Evolutionary conservation across 768 basidiomycete genomes (phyloP), one percentile per base, ranked within the genome.

Genomic region (Lactarius evosmus): DNA sequence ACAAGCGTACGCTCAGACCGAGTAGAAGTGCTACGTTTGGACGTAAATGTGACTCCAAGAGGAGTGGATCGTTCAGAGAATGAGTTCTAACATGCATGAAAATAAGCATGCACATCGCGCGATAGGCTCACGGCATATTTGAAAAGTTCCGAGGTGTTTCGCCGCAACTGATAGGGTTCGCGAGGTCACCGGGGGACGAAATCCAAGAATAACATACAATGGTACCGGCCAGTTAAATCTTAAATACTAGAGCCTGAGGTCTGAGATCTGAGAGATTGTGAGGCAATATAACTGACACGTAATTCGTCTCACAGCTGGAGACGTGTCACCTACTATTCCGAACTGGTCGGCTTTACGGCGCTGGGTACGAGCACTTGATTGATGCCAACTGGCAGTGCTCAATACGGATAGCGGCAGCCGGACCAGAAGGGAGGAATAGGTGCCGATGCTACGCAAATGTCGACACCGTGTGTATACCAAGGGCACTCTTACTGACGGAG

Each of bases 51-150:
- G 38, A 60, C 63, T 61, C 63, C 63, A 61, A 44, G 55, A 16
- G 54, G 8, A 56, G 64, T 50, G 60, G 58, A 60, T 60, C 60
- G 64, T 65, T 61, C 50, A 61, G 55, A 61, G 60, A 60, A 65
- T 40, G 54, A 41, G 63, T 60, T 51, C 59, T 60, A 53, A 33
- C 59, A 65, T 56, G 40, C 49, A 61, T 40, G 40, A 56, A 38
- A 65, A 56, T 59, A 29, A n/a, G 54, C n/a, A 56, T 25, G 46
- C 63, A 55, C 36, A 38, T 55, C 58, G 63, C 30, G 54, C 46
- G 46, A 60, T 46, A 56, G 36, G 36, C 54, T 56, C 54, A 52
- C 55, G 64, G 55, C 55, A 56, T 56, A 36, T 40, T 30, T 22
- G 49, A 65, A 61, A 65, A 25, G 36, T 41, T 27, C 63, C 58